Evolutionary conservation across 768 basidiomycete genomes (phyloP).

Genomic region (Saitozyma podzolica): DNA sequence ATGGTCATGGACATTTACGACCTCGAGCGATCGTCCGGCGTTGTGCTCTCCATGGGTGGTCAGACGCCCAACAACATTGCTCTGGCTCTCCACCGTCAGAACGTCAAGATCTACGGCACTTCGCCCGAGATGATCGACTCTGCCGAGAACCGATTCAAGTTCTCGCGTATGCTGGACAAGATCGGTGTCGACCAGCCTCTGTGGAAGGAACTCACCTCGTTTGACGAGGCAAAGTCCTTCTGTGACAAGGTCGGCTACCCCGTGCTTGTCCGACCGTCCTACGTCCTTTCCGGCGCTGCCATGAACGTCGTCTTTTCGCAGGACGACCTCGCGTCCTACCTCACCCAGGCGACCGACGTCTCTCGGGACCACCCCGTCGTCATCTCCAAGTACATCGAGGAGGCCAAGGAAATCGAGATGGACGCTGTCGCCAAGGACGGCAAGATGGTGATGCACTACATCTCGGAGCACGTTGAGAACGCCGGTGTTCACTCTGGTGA

Average conservation of each 20-base stretch:
- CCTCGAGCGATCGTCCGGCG: constrained; percentile 78
- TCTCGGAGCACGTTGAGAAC: constrained; percentile 99
- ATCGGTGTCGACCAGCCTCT: constrained; percentile 97
- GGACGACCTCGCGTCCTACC: constrained; percentile 86
- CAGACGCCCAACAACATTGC: constrained; percentile 99
- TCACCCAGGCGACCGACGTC: constrained; percentile 92
- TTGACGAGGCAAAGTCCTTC: constrained; percentile 82
- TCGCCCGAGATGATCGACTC: constrained; percentile 99
- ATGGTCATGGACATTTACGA: constrained; percentile 97
- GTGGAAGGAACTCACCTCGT: constrained; percentile 95
- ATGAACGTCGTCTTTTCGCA: constrained; percentile 98
- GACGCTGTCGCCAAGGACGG: constrained; percentile 96
- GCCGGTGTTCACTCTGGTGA: constrained; percentile 99
- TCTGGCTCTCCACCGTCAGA: constrained; percentile 89
- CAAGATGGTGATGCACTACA: constrained; percentile 99
- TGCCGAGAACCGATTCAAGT: constrained; percentile 98
- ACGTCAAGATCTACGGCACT: constrained; percentile 97
- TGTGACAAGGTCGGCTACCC: constrained; percentile 92
- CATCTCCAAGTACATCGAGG: constrained; percentile 98
- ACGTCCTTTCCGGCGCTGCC: constrained; percentile 97
- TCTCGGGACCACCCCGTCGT: constrained; percentile 96
- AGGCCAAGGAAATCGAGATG: constrained; percentile 99
- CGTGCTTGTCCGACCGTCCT: constrained; percentile 94
- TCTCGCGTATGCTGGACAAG: constrained; percentile 94
- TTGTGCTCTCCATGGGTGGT: constrained; percentile 97